A percentile compares a stretch with the other conserved stretches of the same genome.
Conservation (phyloP, 129 eudicot species). For the Rutidosis leptorrhynchoides region DNA sequence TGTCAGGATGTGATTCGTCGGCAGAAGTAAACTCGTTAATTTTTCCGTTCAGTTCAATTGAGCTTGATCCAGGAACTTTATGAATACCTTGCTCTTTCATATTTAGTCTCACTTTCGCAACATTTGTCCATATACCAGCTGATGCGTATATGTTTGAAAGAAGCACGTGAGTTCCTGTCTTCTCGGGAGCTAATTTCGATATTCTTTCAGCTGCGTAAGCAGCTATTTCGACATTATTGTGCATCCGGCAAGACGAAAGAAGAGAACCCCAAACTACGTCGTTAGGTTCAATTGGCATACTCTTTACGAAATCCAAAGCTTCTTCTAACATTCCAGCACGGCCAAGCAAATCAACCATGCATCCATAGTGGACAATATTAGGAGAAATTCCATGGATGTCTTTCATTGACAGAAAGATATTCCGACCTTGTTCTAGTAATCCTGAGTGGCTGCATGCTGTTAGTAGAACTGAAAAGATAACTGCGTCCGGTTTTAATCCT, state of each 20-base stretch:
- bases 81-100: not conserved
- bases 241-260: no score
- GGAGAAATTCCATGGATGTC: conserved; percentile 21
- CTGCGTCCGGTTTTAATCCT: conserved; percentile 35
- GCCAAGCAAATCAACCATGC: not conserved
- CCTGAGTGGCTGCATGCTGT: conserved; percentile 57
- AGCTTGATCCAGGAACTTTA: not conserved
- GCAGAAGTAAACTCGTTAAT: not conserved
- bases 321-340: not conserved
- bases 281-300: not conserved
- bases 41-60: not conserved
- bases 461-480: conserved; percentile 36
- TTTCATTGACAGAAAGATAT: conserved; percentile 39
- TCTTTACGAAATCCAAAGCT: not conserved
- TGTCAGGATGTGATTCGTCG: no score
- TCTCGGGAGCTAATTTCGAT: no score
- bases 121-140: not conserved
- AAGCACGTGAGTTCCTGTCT: no score
- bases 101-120: not conserved
- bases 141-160: not conserved
- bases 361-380: not conserved
- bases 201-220: no score
- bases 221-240: no score
- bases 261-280: not conserved
- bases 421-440: conserved; percentile 41